Percentiles rank a stretch among this genome's conserved stretches.
Conservation (phyloP, 768 basidiomycete species). For the Lentinula guzmanii region DNA sequence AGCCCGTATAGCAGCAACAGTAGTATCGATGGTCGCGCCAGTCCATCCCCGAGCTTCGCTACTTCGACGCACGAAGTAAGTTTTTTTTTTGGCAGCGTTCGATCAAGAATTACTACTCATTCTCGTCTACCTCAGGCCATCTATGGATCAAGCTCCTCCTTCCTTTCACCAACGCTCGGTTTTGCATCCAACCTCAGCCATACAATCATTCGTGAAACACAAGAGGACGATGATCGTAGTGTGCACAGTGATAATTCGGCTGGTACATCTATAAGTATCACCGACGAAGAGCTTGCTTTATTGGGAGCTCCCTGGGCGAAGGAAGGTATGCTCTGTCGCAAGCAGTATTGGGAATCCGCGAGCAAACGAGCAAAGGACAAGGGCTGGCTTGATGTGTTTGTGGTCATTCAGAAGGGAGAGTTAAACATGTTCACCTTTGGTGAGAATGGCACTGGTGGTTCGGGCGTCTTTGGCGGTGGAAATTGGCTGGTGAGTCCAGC, state of each 20-base stretch:
- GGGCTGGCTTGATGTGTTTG: slow-evolving; percentile 90
- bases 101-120: background rate
- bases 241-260: slow-evolving; percentile 55
- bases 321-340: slow-evolving; percentile 92
- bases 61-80: slow-evolving; percentile 82
- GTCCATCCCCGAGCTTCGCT: slow-evolving; percentile 91
- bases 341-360: slow-evolving; percentile 87
- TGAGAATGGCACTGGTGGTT: slow-evolving; percentile 53
- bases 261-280: slow-evolving; percentile 78
- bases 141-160: slow-evolving; percentile 60
- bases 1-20: slow-evolving; percentile 85
- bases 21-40: slow-evolving; percentile 83
- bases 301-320: slow-evolving; percentile 99
- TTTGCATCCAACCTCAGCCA: slow-evolving; percentile 95
- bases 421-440: slow-evolving; percentile 96
- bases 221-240: slow-evolving; percentile 82
- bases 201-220: slow-evolving; percentile 92
- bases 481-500: slow-evolving; percentile 92
- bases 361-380: slow-evolving; percentile 86
- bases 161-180: slow-evolving; percentile 83
- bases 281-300: slow-evolving; percentile 92
- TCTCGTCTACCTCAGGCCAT: slow-evolving; percentile 33
- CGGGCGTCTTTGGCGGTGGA: slow-evolving; percentile 82
- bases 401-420: slow-evolving; percentile 93
- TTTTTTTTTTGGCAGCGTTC: background rate